A percentile compares a stretch with the other conserved stretches of the same genome.
Evolutionary conservation across 2,329 filamentous ascomycete genomes (phyloP).

Genomic region (Keithomyces neogunnii): DNA sequence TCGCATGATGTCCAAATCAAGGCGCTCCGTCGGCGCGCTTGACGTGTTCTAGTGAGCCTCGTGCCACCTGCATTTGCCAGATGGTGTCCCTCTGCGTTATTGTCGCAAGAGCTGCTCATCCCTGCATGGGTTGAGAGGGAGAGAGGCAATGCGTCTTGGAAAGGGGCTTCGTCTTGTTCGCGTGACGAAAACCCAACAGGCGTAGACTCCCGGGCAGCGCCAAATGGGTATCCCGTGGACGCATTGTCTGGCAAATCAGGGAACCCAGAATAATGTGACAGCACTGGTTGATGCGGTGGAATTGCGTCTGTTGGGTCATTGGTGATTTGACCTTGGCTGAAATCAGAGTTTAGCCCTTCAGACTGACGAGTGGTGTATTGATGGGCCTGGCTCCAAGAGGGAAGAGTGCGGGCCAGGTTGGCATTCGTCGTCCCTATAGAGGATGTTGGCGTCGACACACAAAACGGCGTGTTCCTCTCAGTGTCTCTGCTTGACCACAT

Average conservation of each 20-base stretch:
- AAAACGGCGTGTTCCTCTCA: not conserved
- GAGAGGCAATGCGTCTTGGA: not conserved
- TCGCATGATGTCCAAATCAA: conserved; percentile 1
- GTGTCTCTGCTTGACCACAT: conserved; percentile 2
- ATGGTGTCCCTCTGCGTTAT: not conserved
- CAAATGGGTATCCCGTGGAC: not conserved
- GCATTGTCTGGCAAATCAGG: not conserved
- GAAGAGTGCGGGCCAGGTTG: not conserved
- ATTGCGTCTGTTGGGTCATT: not conserved
- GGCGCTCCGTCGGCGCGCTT: conserved; percentile 2
- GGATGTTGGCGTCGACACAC: not conserved
- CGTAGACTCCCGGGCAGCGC: not conserved
- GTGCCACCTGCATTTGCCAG: not conserved
- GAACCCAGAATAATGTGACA: not conserved
- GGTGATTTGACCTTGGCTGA: not conserved
- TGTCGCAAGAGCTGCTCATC: not conserved
- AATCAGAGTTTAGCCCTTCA: not conserved
- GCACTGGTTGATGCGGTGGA: not conserved
- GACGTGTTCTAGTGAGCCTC: not conserved
- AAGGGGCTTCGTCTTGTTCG: not conserved
- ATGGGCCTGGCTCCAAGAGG: not conserved
- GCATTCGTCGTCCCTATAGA: not conserved
- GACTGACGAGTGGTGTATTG: not conserved
- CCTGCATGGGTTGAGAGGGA: not conserved
- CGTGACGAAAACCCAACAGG: not conserved